Conservation (phyloP, 345 rosid species). For the Populus pruinosa region DNA sequence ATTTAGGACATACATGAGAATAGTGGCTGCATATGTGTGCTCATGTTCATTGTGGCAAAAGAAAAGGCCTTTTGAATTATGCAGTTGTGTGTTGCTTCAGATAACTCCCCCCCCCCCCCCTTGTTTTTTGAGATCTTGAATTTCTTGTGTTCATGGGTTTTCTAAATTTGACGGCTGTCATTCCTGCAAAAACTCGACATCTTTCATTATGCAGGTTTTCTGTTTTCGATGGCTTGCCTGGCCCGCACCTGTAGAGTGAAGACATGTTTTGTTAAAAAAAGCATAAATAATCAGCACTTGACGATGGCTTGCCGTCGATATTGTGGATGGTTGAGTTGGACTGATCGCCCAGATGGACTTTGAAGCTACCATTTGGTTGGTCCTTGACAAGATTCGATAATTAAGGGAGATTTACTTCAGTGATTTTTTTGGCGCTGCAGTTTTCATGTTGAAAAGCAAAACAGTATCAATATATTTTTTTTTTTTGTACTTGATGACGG, state of each 20-base stretch:
- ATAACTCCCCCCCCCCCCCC: too few species aligned
- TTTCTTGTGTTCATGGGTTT: not conserved
- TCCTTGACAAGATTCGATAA: conserved; percentile 8
- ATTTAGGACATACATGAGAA: not conserved
- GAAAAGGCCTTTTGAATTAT: not conserved
- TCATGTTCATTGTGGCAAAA: not conserved
- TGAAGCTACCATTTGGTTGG: conserved; percentile 5
- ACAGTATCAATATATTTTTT: not conserved
- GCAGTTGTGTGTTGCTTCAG: not conserved
- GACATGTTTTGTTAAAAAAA: not conserved
- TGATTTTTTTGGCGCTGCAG: not conserved
- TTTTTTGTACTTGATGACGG: not conserved
- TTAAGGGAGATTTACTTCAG: conserved; percentile 20
- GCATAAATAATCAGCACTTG: not conserved
- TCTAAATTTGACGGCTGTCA: not conserved
- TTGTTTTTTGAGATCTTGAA: not conserved
- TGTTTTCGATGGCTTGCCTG: not conserved
- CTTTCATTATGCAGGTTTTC: not conserved
- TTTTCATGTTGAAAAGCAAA: conserved; percentile 6
- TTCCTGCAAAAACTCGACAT: not conserved
- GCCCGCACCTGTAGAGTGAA: not conserved
- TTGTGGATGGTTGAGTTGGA: conserved; percentile 2
- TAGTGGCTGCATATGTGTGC: not conserved
- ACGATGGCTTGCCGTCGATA: not conserved
- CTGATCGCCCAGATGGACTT: not conserved